Evolutionary conservation across 345 rosid genomes (phyloP).

Genomic region (Euphorbia tirucalli): DNA sequence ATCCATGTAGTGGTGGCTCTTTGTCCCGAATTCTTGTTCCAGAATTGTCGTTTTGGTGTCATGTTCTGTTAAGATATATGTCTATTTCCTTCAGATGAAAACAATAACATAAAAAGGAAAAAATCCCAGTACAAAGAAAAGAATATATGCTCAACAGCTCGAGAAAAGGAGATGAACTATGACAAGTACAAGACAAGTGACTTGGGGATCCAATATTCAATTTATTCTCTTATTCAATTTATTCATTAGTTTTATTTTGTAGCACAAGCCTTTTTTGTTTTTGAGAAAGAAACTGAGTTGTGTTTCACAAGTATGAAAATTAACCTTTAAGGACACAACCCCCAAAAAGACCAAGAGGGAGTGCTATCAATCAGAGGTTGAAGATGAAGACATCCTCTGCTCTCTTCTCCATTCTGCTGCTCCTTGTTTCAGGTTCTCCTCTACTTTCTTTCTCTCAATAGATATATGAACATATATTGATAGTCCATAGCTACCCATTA

Average conservation of each 20-base stretch:
- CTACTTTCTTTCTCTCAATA: not conserved
- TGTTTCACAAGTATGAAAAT: not conserved
- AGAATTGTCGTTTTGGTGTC: too few species aligned
- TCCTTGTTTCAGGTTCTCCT: conserved; percentile 40
- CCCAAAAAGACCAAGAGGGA: conserved; percentile 3
- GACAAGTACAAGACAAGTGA: conserved; percentile 31
- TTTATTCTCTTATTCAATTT: conserved; percentile 22
- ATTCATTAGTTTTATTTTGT: too few species aligned
- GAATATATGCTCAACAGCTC: conserved; percentile 29
- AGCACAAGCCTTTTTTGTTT: not conserved
- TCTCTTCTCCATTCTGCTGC: conserved; percentile 26
- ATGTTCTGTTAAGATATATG: not conserved
- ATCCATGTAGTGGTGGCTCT: conserved; percentile 3
- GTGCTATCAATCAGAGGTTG: conserved; percentile 6
- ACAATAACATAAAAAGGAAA: not conserved
- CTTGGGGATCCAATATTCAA: conserved; percentile 20
- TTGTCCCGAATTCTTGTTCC: not conserved
- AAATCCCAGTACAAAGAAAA: conserved; percentile 31
- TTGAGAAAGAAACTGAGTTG: not conserved
- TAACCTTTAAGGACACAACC: not conserved
- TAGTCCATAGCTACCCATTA: too few species aligned
- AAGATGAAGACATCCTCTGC: conserved; percentile 36
- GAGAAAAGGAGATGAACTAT: conserved; percentile 30
- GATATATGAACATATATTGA: not conserved
- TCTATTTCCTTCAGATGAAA: not conserved